A percentile compares a stretch with the other conserved stretches of the same genome.
Evolutionary conservation across 1,284 basidiomycete genomes (phyloP).

Genomic region (Salmacisia buchloeana): DNA sequence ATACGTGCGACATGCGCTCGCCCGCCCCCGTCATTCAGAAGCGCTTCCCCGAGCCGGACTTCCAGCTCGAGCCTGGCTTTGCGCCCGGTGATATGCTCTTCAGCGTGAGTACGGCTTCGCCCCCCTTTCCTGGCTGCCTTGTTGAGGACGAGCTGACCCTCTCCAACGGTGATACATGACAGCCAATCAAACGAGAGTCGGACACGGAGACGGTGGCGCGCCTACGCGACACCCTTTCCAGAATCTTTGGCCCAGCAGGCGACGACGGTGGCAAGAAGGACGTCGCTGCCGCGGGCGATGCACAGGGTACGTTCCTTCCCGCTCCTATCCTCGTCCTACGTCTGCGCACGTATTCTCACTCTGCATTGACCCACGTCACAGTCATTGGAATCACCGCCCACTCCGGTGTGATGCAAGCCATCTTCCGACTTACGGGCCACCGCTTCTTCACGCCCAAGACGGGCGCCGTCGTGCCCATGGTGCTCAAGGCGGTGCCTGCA

Average conservation of each 20-base stretch:
- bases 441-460: conserved; percentile 23
- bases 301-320: background rate
- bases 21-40: conserved; percentile 14
- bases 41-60: conserved; percentile 21
- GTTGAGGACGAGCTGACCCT: too few relatives aligned
- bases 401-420: conserved; percentile 31
- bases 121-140: too few relatives aligned
- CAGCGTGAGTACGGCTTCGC: background rate
- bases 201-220: background rate
- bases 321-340: background rate
- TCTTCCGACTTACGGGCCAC: conserved; percentile 22
- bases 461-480: conserved; percentile 26
- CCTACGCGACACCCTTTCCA: background rate
- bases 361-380: background rate
- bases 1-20: conserved; percentile 29
- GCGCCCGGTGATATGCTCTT: conserved; percentile 2
- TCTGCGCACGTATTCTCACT: background rate
- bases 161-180: background rate
- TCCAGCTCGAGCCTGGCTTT: conserved; percentile 14
- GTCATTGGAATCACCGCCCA: conserved; percentile 26
- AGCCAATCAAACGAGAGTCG: background rate
- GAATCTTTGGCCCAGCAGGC: background rate
- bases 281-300: background rate
- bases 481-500: conserved; percentile 29
- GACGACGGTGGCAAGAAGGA: background rate